These are phyloP conservation scores for Floccularia luteovirens DNA, from an alignment of 768 basidiomycete species.

Conservation along the genomic window DNA sequence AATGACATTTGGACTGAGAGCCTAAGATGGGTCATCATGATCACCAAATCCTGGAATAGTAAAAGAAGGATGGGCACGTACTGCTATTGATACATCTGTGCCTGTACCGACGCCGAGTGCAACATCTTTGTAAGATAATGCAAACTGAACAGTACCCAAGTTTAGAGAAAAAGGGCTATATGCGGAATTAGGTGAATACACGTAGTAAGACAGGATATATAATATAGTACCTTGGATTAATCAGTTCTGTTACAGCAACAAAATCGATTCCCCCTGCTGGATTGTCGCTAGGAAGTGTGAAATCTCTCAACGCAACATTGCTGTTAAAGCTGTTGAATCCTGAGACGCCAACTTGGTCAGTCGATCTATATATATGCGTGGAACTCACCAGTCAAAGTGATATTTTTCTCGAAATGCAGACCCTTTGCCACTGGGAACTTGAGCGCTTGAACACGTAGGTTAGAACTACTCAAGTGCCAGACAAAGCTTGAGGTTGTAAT, in stretches of 20 bases:
- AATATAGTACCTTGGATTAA: constrained; percentile 42
- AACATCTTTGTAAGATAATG: constrained; percentile 49
- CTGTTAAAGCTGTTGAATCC: constrained; percentile 58
- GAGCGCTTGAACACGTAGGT: constrained; percentile 53
- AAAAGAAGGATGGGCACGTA: constrained; percentile 14
- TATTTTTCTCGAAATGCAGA: constrained; percentile 53
- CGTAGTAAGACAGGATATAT: neutral
- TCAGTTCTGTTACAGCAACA: constrained; percentile 43
- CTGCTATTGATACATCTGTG: constrained; percentile 42
- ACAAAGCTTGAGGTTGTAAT: constrained; percentile 64
- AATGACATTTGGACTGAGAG: constrained; percentile 48
- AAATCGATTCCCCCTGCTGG: constrained; percentile 65
- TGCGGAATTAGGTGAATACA: neutral
- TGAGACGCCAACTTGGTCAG: constrained; percentile 10
- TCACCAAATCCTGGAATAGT: no score
- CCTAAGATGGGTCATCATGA: no score
- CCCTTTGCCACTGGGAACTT: constrained; percentile 64
- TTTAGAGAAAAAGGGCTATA: constrained; percentile 59
- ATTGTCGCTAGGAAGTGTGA: constrained; percentile 61
- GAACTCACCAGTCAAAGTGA: constrained; percentile 45
- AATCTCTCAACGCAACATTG: constrained; percentile 45
- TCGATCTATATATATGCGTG: neutral
- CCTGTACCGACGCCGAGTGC: constrained; percentile 50
- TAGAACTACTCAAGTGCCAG: constrained; percentile 53
- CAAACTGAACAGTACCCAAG: constrained; percentile 61